A percentile compares a stretch with the other conserved stretches of the same genome.
These are phyloP conservation scores for Ganoderma lingzhi DNA, from an alignment of 1,284 basidiomycete species.

Conservation along the genomic window DNA sequence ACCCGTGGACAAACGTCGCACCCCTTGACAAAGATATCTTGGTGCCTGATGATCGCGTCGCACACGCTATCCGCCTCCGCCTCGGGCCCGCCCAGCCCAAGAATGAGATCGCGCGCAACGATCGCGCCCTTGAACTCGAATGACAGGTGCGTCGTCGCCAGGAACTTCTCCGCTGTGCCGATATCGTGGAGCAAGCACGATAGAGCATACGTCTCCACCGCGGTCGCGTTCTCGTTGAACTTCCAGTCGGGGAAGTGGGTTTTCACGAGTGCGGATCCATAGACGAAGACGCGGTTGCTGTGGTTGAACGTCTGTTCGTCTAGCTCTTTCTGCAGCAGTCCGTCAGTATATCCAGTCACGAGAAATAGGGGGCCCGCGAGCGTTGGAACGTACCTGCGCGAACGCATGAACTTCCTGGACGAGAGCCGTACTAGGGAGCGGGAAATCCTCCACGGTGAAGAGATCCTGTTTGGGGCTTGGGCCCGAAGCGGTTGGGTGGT, in stretches of 20 bases:
- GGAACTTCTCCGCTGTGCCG: slow-evolving; percentile 58
- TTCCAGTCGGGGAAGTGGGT: slow-evolving; percentile 59
- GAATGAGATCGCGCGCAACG: slow-evolving; percentile 58
- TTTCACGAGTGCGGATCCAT: slow-evolving; percentile 55
- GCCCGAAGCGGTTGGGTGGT: slow-evolving; percentile 56
- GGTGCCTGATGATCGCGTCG: slow-evolving; percentile 66
- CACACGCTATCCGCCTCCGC: slow-evolving; percentile 64
- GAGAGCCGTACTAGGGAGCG: slow-evolving; percentile 53
- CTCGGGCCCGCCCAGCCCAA: slow-evolving; percentile 52
- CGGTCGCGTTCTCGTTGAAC: slow-evolving; percentile 43
- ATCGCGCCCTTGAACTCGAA: slow-evolving; percentile 70
- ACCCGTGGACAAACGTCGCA: slow-evolving; percentile 16
- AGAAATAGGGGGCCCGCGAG: not conserved
- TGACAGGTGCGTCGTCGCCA: slow-evolving; percentile 61
- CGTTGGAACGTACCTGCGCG: slow-evolving; percentile 45
- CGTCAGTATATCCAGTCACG: not conserved
- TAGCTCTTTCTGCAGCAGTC: slow-evolving; percentile 50
- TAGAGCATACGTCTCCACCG: slow-evolving; percentile 58
- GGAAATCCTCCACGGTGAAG: slow-evolving; percentile 51
- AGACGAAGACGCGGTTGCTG: slow-evolving; percentile 59
- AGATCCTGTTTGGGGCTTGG: slow-evolving; percentile 55
- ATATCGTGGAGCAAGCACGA: slow-evolving; percentile 65
- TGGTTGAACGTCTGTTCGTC: slow-evolving; percentile 60
- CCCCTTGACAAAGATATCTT: slow-evolving; percentile 66
- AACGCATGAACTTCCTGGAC: slow-evolving; percentile 52